Conservation (phyloP, 768 basidiomycete genomes). For the Russula brevipes region DNA sequence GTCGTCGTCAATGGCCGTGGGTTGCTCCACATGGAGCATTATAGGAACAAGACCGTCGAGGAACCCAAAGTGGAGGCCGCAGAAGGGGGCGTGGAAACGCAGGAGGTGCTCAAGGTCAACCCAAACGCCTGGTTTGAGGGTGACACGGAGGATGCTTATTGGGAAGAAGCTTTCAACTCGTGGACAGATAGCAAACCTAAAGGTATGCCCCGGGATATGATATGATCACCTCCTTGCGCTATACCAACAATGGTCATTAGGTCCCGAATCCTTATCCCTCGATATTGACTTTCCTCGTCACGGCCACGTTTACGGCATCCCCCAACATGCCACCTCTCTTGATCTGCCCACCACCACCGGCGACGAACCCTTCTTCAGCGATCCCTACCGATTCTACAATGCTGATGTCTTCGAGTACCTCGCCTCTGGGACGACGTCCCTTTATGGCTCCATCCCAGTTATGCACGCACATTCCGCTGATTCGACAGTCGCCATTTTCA, state of each 20-base stretch:
- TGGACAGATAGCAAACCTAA: conserved; percentile 96
- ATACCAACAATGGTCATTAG: conserved; percentile 39
- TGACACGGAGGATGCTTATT: conserved; percentile 73
- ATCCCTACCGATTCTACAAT: conserved; percentile 95
- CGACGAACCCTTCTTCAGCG: conserved; percentile 66
- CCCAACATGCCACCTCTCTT: conserved; percentile 89
- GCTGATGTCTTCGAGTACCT: conserved; percentile 96
- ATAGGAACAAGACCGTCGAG: conserved; percentile 58
- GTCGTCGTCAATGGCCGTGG: conserved; percentile 86
- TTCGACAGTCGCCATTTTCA: conserved; percentile 87
- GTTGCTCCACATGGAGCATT: conserved; percentile 97
- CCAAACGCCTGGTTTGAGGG: conserved; percentile 83
- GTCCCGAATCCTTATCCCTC: conserved; percentile 88
- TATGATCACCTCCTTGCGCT: not conserved
- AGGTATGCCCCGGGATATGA: conserved; percentile 44
- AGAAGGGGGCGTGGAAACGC: conserved; percentile 37
- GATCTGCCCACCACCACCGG: conserved; percentile 86
- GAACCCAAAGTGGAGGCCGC: conserved; percentile 45
- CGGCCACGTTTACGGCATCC: conserved; percentile 90
- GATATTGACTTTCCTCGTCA: conserved; percentile 94
- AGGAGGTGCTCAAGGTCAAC: conserved; percentile 51
- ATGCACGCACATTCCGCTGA: conserved; percentile 88
- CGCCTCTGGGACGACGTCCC: conserved; percentile 67
- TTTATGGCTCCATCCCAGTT: conserved; percentile 89
- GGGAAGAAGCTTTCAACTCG: conserved; percentile 82